phyloP scores from a whole-genome alignment of 305 asterid species.

The Fraxinus platypoda region DNA sequence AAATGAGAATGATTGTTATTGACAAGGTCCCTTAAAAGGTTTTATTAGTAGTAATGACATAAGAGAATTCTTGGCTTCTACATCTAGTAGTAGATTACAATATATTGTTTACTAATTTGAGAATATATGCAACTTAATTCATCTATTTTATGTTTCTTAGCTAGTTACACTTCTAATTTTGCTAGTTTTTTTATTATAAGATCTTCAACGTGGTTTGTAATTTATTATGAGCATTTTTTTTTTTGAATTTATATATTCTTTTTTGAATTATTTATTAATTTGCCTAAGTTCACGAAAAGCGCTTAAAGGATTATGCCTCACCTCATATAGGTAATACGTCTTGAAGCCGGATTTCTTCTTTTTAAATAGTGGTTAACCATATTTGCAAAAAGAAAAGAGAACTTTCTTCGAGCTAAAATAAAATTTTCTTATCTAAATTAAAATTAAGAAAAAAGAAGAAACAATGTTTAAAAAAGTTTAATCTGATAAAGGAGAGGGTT shows the following conservation, averaged over 20 bases:
- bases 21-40: neutral
- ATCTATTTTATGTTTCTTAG: neutral
- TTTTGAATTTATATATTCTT: neutral
- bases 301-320: neutral
- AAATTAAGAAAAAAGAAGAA: too few relatives aligned
- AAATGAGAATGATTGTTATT: neutral
- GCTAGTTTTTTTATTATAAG: neutral
- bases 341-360: neutral
- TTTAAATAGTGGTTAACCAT: too few relatives aligned
- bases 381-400: neutral
- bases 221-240: neutral
- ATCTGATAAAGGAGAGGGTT: neutral
- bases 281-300: neutral
- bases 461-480: too few relatives aligned
- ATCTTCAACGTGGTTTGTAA: neutral
- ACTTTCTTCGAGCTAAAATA: neutral
- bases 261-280: too few relatives aligned
- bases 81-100: too few relatives aligned
- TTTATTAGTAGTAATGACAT: too few relatives aligned
- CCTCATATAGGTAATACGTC: neutral
- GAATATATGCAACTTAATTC: neutral
- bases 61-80: too few relatives aligned
- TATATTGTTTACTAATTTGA: neutral
- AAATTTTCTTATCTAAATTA: neutral
- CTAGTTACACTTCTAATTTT: neutral